Percentiles rank a stretch among this genome's conserved stretches.
phyloP scores from a whole-genome alignment of 139 green algal genomes.

The Zygnema circumcarinatum region DNA sequence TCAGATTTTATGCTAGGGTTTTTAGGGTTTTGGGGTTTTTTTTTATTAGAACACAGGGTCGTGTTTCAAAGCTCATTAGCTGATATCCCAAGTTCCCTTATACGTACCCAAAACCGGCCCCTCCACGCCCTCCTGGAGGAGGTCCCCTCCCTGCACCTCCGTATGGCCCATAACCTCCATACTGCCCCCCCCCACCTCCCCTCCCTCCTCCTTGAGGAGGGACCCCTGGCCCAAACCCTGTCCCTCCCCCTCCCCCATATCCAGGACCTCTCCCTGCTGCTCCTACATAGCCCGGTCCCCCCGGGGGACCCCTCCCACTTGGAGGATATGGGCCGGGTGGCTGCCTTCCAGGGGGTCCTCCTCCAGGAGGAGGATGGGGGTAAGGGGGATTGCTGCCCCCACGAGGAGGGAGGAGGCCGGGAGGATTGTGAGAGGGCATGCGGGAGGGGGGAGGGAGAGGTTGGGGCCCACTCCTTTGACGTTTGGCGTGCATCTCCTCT shows the following conservation, averaged over 20 bases:
- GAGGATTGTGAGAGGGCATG: background rate
- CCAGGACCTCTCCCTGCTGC: background rate
- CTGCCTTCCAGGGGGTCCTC: background rate
- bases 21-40: too few relatives aligned
- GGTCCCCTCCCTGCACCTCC: background rate
- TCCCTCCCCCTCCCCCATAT: background rate
- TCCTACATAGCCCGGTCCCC: background rate
- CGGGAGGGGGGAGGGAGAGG: background rate
- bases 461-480: background rate
- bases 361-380: background rate
- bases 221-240: background rate
- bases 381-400: background rate
- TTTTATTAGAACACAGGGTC: too few relatives aligned
- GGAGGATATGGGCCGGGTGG: background rate
- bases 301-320: background rate
- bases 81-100: background rate
- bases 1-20: too few relatives aligned
- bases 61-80: too few relatives aligned
- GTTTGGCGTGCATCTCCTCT: slow-evolving; percentile 40
- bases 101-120: background rate
- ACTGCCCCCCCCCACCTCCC: background rate
- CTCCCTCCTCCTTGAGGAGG: background rate
- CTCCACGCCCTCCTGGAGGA: background rate
- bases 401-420: slow-evolving; percentile 10
- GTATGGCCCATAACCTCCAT: background rate